Evolutionary conservation across 176 grass and related monocot species (phyloP).

Genomic region (Cenchrus americanus): DNA sequence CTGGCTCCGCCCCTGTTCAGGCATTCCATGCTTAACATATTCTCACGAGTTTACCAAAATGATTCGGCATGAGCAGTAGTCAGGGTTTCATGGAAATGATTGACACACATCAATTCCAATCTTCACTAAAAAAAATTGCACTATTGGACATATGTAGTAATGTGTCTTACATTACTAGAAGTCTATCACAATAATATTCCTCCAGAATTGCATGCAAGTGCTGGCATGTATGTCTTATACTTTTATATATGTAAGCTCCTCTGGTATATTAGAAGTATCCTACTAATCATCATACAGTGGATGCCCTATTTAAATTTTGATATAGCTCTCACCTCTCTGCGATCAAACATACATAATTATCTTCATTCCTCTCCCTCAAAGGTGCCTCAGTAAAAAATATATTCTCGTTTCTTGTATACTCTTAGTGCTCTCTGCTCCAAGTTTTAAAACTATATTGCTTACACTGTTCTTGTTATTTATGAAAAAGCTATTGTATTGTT

Average conservation of each 20-base stretch:
- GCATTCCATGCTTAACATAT: constrained; percentile 26
- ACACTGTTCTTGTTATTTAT: constrained; percentile 24
- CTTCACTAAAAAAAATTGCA: neutral
- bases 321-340: constrained; percentile 22
- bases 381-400: neutral
- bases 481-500: neutral
- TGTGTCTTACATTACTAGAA: constrained; percentile 23
- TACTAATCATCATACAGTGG: neutral
- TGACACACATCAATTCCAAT: neutral
- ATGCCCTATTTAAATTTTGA: constrained; percentile 8
- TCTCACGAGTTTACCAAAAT: constrained; percentile 13
- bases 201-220: neutral
- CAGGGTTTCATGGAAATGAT: neutral
- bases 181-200: constrained; percentile 23
- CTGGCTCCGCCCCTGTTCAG: too few relatives aligned
- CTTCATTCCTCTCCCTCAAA: constrained; percentile 12
- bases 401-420: constrained; percentile 2
- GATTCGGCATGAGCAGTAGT: constrained; percentile 8
- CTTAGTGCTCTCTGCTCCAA: neutral
- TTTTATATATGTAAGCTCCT: constrained; percentile 5
- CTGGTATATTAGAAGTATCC: constrained; percentile 24
- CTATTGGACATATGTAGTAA: neutral
- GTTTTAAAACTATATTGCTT: constrained; percentile 25
- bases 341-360: neutral
- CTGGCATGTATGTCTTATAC: constrained; percentile 25